Evolutionary conservation across 208 protist genomes (phyloP).

Genomic region (Crithidia sp.): DNA sequence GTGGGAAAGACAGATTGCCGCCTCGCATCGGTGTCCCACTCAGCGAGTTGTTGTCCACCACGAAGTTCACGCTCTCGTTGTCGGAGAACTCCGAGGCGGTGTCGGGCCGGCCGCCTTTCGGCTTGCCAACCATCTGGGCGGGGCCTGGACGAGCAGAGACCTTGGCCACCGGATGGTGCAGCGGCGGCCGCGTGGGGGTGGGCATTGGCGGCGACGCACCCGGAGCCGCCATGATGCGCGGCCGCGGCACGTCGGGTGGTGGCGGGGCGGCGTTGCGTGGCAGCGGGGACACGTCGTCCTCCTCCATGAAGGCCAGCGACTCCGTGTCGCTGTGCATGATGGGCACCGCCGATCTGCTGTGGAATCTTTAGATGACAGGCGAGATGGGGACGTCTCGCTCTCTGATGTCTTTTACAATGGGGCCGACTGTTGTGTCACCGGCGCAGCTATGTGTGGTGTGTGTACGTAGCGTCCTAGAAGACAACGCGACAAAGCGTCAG

Average conservation of each 20-base stretch:
- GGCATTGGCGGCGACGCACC: conserved; percentile 1
- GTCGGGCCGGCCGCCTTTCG: neutral
- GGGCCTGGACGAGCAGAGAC: neutral
- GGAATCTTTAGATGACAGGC: conserved; percentile 1
- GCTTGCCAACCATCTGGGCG: neutral
- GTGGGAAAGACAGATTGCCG: neutral
- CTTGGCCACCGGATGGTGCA: conserved; percentile 8
- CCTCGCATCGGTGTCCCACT: conserved; percentile 4
- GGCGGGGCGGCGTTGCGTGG: neutral
- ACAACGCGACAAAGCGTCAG: neutral
- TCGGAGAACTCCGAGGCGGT: conserved; percentile 20
- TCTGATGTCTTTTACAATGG: no score
- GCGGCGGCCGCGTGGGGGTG: conserved; percentile 14
- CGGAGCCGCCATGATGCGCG: conserved; percentile 12
- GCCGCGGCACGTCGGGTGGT: neutral
- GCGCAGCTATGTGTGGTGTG: no score
- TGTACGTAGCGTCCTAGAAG: no score
- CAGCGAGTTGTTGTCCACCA: conserved; percentile 16
- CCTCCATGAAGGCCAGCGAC: conserved; percentile 58
- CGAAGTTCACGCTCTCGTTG: conserved; percentile 40
- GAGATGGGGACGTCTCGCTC: no score
- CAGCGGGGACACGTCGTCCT: conserved; percentile 6
- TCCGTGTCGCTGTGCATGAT: conserved; percentile 52
- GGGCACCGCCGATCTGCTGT: conserved; percentile 1
- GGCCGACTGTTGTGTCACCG: no score